These are phyloP conservation scores for Przewalskia tangutica DNA, from an alignment of 257 asterid species.

Conservation along the genomic window DNA sequence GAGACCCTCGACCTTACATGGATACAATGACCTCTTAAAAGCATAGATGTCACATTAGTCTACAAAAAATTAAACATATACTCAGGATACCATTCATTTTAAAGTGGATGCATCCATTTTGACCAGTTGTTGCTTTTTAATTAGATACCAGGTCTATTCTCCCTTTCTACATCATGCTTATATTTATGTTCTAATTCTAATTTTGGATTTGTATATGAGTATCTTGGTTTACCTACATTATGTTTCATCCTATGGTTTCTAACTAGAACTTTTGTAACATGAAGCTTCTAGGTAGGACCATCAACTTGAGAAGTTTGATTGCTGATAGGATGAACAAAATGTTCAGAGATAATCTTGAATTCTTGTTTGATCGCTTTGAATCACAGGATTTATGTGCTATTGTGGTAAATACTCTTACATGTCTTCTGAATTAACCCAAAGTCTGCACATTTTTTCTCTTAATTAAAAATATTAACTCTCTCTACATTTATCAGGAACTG, in stretches of 20 bases:
- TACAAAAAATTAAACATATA: neutral
- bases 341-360: conserved; percentile 85
- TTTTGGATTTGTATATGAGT: neutral
- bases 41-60: neutral
- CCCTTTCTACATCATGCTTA: neutral
- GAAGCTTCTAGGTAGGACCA: conserved; percentile 90
- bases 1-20: too few species aligned
- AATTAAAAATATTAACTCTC: neutral
- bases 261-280: conserved; percentile 11
- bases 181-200: neutral
- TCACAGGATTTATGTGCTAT: conserved; percentile 91
- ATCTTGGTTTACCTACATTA: neutral
- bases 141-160: neutral
- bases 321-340: conserved; percentile 83
- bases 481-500: conserved; percentile 55
- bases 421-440: neutral
- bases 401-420: conserved; percentile 49
- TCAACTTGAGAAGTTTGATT: conserved; percentile 85
- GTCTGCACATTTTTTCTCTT: neutral
- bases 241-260: neutral
- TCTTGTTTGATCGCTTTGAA: conserved; percentile 84
- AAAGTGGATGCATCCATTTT: neutral
- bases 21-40: neutral
- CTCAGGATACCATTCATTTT: neutral
- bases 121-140: neutral